A percentile compares a stretch with the other conserved stretches of the same genome.
These are phyloP conservation scores for Phytophthora syringae DNA, from an alignment of 352 stramenopile genomes.

Conservation along the genomic window DNA sequence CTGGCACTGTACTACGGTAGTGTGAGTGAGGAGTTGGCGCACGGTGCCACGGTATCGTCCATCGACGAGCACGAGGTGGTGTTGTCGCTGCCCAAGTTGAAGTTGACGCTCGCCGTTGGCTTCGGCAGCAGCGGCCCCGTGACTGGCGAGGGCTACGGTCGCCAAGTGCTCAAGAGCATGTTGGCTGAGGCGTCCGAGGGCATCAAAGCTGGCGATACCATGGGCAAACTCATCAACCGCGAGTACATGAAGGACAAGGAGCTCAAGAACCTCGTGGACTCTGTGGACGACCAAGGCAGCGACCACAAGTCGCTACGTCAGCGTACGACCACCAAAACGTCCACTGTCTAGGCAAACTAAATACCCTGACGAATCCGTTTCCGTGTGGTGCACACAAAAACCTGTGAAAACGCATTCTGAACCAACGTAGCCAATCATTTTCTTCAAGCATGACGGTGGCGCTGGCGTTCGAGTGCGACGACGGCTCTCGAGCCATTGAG, in stretches of 20 bases:
- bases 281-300: conserved; percentile 42
- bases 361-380: conserved; percentile 31
- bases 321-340: conserved; percentile 41
- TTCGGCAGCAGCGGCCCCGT: conserved; percentile 81
- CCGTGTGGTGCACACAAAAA: conserved; percentile 11
- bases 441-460: conserved; percentile 61
- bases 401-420: conserved; percentile 4
- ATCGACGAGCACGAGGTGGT: conserved; percentile 87
- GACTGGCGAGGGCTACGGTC: conserved; percentile 75
- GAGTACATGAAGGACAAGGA: conserved; percentile 73
- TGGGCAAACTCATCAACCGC: conserved; percentile 77
- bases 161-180: conserved; percentile 74
- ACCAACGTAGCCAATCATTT: conserved; percentile 12
- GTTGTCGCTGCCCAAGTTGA: conserved; percentile 80
- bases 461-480: conserved; percentile 82
- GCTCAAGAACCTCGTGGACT: conserved; percentile 42
- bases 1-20: conserved; percentile 87
- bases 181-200: conserved; percentile 64
- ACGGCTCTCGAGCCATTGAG: conserved; percentile 79
- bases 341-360: conserved; percentile 23
- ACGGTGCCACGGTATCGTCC: conserved; percentile 65
- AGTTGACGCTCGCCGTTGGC: conserved; percentile 84
- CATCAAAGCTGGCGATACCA: conserved; percentile 69
- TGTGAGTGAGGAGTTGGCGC: conserved; percentile 74
- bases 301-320: conserved; percentile 51